Evolutionary conservation across 2,329 filamentous ascomycete genomes (phyloP).

Genomic region (Alternaria angustiovoidea): DNA sequence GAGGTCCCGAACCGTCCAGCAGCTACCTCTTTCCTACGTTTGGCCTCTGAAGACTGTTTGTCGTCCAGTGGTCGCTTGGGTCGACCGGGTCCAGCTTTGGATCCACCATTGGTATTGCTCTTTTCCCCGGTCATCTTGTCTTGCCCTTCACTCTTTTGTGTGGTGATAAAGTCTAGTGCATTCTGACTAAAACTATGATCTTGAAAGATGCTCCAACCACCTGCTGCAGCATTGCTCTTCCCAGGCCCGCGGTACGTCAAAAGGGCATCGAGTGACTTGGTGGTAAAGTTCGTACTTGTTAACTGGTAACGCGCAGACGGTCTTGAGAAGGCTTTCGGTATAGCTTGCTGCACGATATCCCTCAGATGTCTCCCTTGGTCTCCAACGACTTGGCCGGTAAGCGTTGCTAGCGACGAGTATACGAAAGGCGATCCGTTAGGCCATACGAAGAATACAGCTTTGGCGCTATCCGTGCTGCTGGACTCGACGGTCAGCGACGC

Average conservation of each 20-base stretch:
- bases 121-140: constrained; percentile 28
- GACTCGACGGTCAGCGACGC: constrained; percentile 46
- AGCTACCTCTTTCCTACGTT: constrained; percentile 69
- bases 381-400: constrained; percentile 46
- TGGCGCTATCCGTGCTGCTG: constrained; percentile 64
- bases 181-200: constrained; percentile 65
- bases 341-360: constrained; percentile 76
- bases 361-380: constrained; percentile 65
- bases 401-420: constrained; percentile 66
- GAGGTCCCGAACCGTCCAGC: constrained; percentile 73
- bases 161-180: constrained; percentile 57
- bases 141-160: constrained; percentile 31
- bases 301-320: constrained; percentile 77
- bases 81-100: constrained; percentile 36
- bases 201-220: constrained; percentile 82
- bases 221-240: constrained; percentile 74
- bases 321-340: constrained; percentile 82
- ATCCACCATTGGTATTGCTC: constrained; percentile 14
- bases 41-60: constrained; percentile 50
- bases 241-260: constrained; percentile 74
- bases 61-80: constrained; percentile 39
- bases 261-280: constrained; percentile 75
- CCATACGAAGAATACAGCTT: constrained; percentile 81
- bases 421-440: constrained; percentile 80
- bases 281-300: constrained; percentile 71